Evolutionary conservation across 352 stramenopile species (phyloP).

Genomic region (Phytopythium aichiense): DNA sequence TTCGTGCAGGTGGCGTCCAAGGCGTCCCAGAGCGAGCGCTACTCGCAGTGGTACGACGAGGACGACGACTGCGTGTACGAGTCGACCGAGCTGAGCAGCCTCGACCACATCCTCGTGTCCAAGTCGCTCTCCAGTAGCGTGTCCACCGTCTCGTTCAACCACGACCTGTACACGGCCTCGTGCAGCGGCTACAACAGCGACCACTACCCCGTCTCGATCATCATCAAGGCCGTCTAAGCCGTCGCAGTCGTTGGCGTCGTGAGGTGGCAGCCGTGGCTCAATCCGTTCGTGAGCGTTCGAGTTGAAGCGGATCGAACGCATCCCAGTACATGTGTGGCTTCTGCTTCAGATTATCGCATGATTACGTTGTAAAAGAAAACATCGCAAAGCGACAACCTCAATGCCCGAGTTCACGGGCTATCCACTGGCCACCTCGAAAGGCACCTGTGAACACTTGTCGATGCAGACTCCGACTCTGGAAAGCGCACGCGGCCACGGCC

Average conservation of each 20-base stretch:
- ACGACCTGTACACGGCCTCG: conserved; percentile 43
- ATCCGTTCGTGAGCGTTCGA: neutral
- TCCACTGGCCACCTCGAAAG: no score
- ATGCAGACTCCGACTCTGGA: no score
- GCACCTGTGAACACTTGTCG: no score
- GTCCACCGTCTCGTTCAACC: conserved; percentile 41
- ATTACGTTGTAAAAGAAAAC: no score
- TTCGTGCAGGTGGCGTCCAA: conserved; percentile 47
- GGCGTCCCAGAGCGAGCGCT: conserved; percentile 34
- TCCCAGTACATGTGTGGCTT: no score
- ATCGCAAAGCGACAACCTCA: no score
- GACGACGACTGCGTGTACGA: conserved; percentile 62
- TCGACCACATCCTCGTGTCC: conserved; percentile 64
- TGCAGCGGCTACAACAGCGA: conserved; percentile 59
- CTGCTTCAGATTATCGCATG: no score
- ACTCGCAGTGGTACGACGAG: conserved; percentile 56
- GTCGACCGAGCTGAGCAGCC: conserved; percentile 39
- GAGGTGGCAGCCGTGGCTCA: no score
- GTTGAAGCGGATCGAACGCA: neutral
- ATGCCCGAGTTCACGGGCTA: no score
- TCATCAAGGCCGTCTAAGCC: conserved; percentile 18
- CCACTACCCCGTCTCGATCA: conserved; percentile 45
- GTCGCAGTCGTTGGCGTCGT: no score
- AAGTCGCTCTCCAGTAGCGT: conserved; percentile 36
- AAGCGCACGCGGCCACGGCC: no score